Evolutionary conservation across 140 eudicot genomes (phyloP).

Genomic region (Erigeron philadelphicus): DNA sequence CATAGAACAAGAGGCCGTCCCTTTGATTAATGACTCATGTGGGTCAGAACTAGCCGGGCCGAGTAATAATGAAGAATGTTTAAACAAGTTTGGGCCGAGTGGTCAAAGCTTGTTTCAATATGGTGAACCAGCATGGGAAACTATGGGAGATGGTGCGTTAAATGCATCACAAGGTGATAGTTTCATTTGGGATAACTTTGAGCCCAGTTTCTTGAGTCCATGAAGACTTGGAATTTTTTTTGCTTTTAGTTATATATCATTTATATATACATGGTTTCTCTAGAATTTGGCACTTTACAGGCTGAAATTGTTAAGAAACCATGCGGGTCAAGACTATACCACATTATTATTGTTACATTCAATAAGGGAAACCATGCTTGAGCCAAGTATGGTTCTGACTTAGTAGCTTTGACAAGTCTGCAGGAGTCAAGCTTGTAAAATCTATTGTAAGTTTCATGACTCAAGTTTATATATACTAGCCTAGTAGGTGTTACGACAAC

Average conservation of each 20-base stretch:
- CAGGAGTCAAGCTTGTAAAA: slow-evolving; percentile 17
- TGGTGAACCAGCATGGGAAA: slow-evolving; percentile 31
- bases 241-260: background rate
- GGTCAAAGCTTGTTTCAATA: slow-evolving; percentile 18
- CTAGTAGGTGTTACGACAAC: background rate
- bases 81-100: slow-evolving; percentile 7
- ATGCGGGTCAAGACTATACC: background rate
- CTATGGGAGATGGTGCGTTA: slow-evolving; percentile 23
- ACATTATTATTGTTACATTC: background rate
- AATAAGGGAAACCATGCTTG: background rate
- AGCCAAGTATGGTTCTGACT: background rate
- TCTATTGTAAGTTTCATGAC: background rate
- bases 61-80: slow-evolving; percentile 10
- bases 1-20: slow-evolving; percentile 12
- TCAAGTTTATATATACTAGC: background rate
- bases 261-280: slow-evolving; percentile 14
- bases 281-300: background rate
- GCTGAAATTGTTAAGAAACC: slow-evolving; percentile 10
- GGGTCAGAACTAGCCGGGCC: slow-evolving; percentile 16
- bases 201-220: slow-evolving; percentile 19
- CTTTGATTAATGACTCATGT: slow-evolving; percentile 14
- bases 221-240: background rate
- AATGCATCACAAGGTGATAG: slow-evolving; percentile 20
- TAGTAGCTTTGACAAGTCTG: slow-evolving; percentile 3
- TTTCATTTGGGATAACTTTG: slow-evolving; percentile 31